A percentile compares a stretch with the other conserved stretches of the same genome.
These are phyloP conservation scores for Eudorina sp. DNA, from an alignment of 139 green algal species.

Conservation along the genomic window DNA sequence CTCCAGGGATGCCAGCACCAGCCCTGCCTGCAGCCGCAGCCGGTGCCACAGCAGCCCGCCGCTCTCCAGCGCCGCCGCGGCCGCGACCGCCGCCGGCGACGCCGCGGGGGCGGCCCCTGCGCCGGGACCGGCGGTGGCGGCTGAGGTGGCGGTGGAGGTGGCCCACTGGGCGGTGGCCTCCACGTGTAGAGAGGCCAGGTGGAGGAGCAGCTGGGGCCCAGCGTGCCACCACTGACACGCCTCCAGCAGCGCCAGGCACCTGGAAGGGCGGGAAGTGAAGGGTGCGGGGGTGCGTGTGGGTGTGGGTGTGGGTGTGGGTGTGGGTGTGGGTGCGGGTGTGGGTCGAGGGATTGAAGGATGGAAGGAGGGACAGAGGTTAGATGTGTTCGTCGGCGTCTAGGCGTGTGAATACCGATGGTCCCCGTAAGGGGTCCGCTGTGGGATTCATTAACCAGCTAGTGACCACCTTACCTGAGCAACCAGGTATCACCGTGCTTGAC, in stretches of 20 bases:
- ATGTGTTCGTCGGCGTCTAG: too few relatives aligned
- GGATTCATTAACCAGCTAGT: too few relatives aligned
- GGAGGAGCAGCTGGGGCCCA: slow-evolving; percentile 38
- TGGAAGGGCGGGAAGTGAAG: background rate
- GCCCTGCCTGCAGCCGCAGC: slow-evolving; percentile 9
- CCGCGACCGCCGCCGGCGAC: background rate
- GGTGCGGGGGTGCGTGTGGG: too few relatives aligned
- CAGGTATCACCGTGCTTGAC: slow-evolving; percentile 33
- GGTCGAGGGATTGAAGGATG: too few relatives aligned
- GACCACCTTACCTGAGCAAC: slow-evolving; percentile 15
- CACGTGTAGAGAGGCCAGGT: slow-evolving; percentile 31
- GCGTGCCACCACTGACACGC: slow-evolving; percentile 14
- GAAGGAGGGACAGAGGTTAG: too few relatives aligned
- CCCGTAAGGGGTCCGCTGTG: too few relatives aligned
- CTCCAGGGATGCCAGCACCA: slow-evolving; percentile 23
- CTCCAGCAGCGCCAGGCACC: slow-evolving; percentile 36
- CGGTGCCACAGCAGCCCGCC: slow-evolving; percentile 32
- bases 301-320: too few relatives aligned
- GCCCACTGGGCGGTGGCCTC: slow-evolving; percentile 20
- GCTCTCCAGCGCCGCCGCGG: slow-evolving; percentile 6
- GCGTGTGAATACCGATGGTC: too few relatives aligned
- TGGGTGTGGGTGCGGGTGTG: too few relatives aligned
- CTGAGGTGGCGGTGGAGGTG: background rate
- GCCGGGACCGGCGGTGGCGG: background rate
- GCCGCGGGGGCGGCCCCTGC: background rate